Conservation (phyloP, 2,329 filamentous ascomycete genomes). For the Dendrostoma leiphaemia region DNA sequence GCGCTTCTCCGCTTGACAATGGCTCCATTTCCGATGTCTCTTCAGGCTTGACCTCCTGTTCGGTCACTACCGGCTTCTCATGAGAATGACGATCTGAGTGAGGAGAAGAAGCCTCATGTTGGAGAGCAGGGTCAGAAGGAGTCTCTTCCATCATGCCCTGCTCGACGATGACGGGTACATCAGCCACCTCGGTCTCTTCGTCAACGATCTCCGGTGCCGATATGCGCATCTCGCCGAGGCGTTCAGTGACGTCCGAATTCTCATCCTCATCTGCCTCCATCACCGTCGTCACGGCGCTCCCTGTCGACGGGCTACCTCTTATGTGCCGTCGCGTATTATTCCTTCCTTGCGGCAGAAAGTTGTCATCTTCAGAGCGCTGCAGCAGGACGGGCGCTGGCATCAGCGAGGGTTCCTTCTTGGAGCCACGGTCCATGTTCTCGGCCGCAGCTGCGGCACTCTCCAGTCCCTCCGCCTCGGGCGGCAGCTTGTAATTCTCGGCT, state of each 20-base stretch:
- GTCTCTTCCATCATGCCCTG: constrained; percentile 23
- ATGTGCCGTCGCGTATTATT: constrained; percentile 81
- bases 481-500: constrained; percentile 93
- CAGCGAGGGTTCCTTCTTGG: constrained; percentile 23
- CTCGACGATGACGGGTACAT: constrained; percentile 40
- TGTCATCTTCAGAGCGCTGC: constrained; percentile 39
- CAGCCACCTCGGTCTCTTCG: constrained; percentile 35
- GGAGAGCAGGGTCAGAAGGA: background rate
- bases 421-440: constrained; percentile 15
- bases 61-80: background rate
- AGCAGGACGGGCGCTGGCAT: constrained; percentile 23
- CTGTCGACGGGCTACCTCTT: constrained; percentile 75
- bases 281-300: constrained; percentile 77
- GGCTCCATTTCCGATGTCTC: constrained; percentile 6
- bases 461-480: constrained; percentile 85
- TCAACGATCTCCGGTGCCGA: constrained; percentile 53
- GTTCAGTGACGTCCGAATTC: constrained; percentile 42
- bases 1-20: constrained; percentile 22
- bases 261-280: constrained; percentile 81
- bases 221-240: constrained; percentile 45
- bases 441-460: constrained; percentile 39
- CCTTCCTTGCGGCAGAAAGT: constrained; percentile 52
- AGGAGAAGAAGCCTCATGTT: constrained; percentile 27
- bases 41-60: constrained; percentile 26
- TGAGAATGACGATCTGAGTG: background rate